phyloP scores from a whole-genome alignment of 305 asterid genomes.

The Fraxinus xanthoxyloides region DNA sequence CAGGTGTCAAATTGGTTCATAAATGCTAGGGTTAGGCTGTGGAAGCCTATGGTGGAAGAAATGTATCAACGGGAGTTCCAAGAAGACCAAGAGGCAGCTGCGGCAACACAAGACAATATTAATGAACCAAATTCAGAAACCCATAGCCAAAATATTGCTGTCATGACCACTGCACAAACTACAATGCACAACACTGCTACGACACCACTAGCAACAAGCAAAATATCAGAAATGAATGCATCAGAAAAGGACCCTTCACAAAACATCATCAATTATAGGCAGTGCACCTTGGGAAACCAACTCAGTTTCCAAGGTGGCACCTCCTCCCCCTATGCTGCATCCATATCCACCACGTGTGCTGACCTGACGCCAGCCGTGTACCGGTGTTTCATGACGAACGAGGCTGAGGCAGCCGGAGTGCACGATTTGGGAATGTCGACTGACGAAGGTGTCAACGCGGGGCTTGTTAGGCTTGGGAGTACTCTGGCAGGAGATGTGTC shows the following conservation, averaged over 20 bases:
- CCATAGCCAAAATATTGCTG: background rate
- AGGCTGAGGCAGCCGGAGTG: background rate
- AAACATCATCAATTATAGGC: conserved; percentile 35
- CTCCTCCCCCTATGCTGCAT: conserved; percentile 7
- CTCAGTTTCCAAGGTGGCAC: conserved; percentile 21
- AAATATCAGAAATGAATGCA: conserved; percentile 39
- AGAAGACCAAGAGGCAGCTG: conserved; percentile 27
- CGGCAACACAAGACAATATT: conserved; percentile 1
- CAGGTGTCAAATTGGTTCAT: conserved; percentile 93
- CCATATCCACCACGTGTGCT: conserved; percentile 5
- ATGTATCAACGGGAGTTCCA: conserved; percentile 68
- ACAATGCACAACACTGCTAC: conserved; percentile 22
- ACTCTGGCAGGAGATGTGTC: conserved; percentile 50
- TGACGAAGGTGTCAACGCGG: background rate
- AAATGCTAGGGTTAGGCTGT: conserved; percentile 83
- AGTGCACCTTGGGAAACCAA: conserved; percentile 43
- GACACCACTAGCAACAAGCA: conserved; percentile 10
- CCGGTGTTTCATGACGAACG: conserved; percentile 23
- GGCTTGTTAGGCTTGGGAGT: conserved; percentile 16
- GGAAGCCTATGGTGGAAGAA: conserved; percentile 92
- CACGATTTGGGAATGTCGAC: background rate
- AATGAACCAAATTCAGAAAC: conserved; percentile 21
- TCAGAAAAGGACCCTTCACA: conserved; percentile 48
- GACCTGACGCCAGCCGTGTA: conserved; percentile 15
- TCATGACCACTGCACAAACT: conserved; percentile 26